Evolutionary conservation across 495 filamentous ascomycete genomes (phyloP).

Genomic region (Daldinia grandis): DNA sequence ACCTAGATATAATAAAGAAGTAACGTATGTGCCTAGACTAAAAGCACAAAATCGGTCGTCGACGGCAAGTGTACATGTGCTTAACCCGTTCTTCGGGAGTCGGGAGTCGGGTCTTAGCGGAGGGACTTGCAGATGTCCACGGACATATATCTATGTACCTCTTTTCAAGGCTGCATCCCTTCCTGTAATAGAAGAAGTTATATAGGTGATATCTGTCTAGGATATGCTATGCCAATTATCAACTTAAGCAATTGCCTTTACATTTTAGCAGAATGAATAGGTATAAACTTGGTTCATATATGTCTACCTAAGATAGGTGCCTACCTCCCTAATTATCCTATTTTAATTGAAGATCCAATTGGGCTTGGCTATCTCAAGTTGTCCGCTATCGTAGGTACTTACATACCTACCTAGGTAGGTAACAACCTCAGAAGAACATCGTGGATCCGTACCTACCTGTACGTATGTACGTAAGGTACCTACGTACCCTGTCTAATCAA

Average conservation of each 20-base stretch:
- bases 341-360: background rate
- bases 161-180: constrained; percentile 23
- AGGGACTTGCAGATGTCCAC: constrained; percentile 1
- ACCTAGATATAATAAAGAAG: background rate
- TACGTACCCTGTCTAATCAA: constrained; percentile 5
- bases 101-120: constrained; percentile 1
- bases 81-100: constrained; percentile 9
- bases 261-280: too few relatives aligned
- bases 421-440: background rate
- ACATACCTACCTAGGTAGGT: background rate
- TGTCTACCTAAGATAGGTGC: too few relatives aligned
- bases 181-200: constrained; percentile 24
- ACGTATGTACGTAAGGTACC: background rate
- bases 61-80: background rate
- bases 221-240: background rate
- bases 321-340: too few relatives aligned
- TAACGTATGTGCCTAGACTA: background rate
- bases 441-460: background rate
- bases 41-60: background rate
- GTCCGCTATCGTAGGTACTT: background rate
- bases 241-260: background rate
- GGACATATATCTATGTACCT: background rate
- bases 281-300: background rate
- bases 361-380: background rate
- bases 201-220: constrained; percentile 29